Conservation (phyloP, 1,284 basidiomycete genomes). For the Cryptococcus maquisensis region DNA sequence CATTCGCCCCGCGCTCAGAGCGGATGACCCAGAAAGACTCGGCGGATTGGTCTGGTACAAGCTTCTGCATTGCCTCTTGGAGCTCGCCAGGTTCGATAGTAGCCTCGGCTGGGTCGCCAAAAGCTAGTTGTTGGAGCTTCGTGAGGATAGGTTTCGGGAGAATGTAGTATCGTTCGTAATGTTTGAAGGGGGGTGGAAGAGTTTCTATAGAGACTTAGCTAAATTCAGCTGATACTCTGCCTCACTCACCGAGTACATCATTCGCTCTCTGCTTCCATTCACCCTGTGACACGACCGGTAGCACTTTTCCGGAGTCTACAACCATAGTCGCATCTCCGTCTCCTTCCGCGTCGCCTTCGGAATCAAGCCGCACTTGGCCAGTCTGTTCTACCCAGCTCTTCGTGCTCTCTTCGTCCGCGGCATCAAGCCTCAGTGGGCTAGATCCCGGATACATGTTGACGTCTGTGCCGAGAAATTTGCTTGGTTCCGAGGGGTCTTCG, state of each 20-base stretch:
- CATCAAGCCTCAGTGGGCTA: constrained; percentile 24
- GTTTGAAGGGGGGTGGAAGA: constrained; percentile 32
- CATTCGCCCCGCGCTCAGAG: constrained; percentile 8
- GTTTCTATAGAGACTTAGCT: constrained; percentile 16
- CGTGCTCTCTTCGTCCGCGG: constrained; percentile 16
- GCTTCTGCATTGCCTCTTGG: constrained; percentile 8
- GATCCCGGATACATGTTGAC: constrained; percentile 7
- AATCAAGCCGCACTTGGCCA: constrained; percentile 32
- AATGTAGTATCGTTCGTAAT: constrained; percentile 36
- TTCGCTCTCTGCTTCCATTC: constrained; percentile 21
- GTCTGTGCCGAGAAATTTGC: constrained; percentile 4
- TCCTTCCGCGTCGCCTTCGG: constrained; percentile 11
- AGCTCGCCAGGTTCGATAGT: background rate
- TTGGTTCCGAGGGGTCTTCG: constrained; percentile 35
- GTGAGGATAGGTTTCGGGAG: constrained; percentile 31
- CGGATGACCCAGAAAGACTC: constrained; percentile 26
- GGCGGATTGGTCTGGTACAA: constrained; percentile 20
- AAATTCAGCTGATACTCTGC: too few relatives aligned
- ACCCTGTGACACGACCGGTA: background rate
- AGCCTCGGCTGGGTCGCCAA: constrained; percentile 15
- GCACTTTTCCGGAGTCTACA: background rate
- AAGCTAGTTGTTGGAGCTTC: constrained; percentile 29
- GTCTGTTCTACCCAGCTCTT: constrained; percentile 38
- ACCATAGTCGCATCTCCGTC: constrained; percentile 5
- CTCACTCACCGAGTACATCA: constrained; percentile 23